These are phyloP conservation scores for Apophysomyces variabilis DNA, from an alignment of 371 early-diverging fungal genomes.

Conservation along the genomic window DNA sequence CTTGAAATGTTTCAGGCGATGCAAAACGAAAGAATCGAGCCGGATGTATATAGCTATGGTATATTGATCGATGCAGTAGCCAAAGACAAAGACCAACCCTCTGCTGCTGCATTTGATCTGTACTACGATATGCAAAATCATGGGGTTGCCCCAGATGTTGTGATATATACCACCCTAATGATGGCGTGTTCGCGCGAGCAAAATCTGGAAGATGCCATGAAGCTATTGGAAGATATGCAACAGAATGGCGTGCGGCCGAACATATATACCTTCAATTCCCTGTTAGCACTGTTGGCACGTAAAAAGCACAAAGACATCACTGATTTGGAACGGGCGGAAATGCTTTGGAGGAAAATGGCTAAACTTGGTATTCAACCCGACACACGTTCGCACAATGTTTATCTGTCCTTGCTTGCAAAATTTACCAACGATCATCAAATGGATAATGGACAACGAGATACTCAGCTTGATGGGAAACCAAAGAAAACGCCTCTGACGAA, in stretches of 20 bases:
- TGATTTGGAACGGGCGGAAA: slow-evolving; percentile 20
- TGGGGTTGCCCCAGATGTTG: slow-evolving; percentile 31
- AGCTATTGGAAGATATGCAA: slow-evolving; percentile 41
- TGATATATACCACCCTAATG: slow-evolving; percentile 35
- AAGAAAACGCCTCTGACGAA: slow-evolving; percentile 10
- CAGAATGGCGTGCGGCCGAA: slow-evolving; percentile 32
- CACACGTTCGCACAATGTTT: slow-evolving; percentile 42
- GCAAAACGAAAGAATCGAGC: slow-evolving; percentile 25
- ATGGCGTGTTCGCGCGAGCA: slow-evolving; percentile 26
- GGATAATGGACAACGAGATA: neutral
- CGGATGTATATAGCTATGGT: slow-evolving; percentile 39
- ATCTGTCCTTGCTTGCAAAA: slow-evolving; percentile 30
- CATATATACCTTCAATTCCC: slow-evolving; percentile 37
- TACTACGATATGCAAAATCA: slow-evolving; percentile 41
- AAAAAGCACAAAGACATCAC: neutral
- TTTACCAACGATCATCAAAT: slow-evolving; percentile 8
- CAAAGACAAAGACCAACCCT: slow-evolving; percentile 31
- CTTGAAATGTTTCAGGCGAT: slow-evolving; percentile 34
- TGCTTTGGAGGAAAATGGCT: slow-evolving; percentile 36
- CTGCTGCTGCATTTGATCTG: slow-evolving; percentile 33
- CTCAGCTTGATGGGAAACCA: no score
- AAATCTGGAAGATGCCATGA: slow-evolving; percentile 30
- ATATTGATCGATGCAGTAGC: slow-evolving; percentile 44
- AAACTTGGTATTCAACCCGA: slow-evolving; percentile 31
- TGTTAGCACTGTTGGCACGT: slow-evolving; percentile 32